These are phyloP conservation scores for Elasticomyces elasticus DNA, from an alignment of 495 filamentous ascomycete species.

Conservation along the genomic window DNA sequence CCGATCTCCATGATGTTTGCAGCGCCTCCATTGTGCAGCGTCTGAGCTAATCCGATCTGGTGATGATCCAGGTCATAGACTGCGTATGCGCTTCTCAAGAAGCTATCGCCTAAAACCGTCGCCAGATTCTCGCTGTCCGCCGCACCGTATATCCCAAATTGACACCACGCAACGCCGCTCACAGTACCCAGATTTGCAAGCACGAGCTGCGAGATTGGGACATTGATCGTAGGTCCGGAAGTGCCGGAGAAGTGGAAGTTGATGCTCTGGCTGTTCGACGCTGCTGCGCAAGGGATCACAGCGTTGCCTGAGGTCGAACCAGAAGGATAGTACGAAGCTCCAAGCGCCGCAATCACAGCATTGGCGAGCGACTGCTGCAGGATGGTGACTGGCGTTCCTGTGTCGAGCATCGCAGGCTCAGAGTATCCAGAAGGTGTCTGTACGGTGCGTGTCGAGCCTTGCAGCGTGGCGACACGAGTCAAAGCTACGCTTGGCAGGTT, in stretches of 20 bases:
- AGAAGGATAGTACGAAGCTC: constrained; percentile 6
- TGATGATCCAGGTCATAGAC: constrained; percentile 15
- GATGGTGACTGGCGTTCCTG: constrained; percentile 14
- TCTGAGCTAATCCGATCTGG: constrained; percentile 7
- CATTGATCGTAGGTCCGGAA: constrained; percentile 8
- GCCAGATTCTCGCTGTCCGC: not conserved
- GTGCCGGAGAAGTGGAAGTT: constrained; percentile 3
- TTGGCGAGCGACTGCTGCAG: constrained; percentile 3
- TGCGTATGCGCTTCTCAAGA: constrained; percentile 20
- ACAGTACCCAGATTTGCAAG: not conserved
- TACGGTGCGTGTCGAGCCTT: not conserved
- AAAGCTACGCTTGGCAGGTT: constrained; percentile 5
- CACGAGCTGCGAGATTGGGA: constrained; percentile 4
- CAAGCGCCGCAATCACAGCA: constrained; percentile 1
- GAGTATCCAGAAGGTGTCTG: not conserved
- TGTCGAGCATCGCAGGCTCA: constrained; percentile 9
- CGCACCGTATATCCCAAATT: constrained; percentile 6
- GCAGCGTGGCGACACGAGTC: constrained; percentile 4
- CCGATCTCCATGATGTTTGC: no score
- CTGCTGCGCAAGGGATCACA: constrained; percentile 8
- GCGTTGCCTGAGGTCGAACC: constrained; percentile 4
- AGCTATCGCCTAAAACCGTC: constrained; percentile 17
- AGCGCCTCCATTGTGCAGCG: not conserved
- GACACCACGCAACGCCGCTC: constrained; percentile 9
- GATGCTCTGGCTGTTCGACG: not conserved